Conservation (phyloP, 2,329 filamentous ascomycete genomes). For the Lachnellula arida region DNA sequence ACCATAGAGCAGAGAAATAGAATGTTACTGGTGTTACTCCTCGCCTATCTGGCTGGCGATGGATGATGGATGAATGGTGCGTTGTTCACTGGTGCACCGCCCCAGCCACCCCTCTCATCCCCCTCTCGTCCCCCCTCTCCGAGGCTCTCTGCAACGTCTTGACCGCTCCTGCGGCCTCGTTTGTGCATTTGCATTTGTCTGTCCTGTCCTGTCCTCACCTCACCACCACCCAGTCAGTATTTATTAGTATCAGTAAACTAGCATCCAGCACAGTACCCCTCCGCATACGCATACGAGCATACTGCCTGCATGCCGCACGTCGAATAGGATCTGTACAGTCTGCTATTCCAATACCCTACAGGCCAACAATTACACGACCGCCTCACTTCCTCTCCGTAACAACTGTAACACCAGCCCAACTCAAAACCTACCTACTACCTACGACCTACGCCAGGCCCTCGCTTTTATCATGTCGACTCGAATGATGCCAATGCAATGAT, state of each 20-base stretch:
- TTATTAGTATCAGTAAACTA: background rate
- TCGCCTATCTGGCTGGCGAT: conserved; percentile 1
- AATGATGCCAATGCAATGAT: conserved; percentile 25
- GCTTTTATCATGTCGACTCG: background rate
- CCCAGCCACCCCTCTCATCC: conserved; percentile 2
- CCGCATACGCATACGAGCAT: no score
- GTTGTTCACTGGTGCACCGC: conserved; percentile 9
- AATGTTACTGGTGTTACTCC: no score
- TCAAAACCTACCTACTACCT: background rate
- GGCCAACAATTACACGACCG: conserved; percentile 20
- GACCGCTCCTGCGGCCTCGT: conserved; percentile 9
- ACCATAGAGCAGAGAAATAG: no score
- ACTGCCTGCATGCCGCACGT: background rate
- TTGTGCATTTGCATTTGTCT: background rate
- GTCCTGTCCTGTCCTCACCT: background rate
- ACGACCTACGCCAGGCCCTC: background rate
- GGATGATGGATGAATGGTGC: conserved; percentile 1
- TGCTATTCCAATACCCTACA: conserved; percentile 7
- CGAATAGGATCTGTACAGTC: background rate
- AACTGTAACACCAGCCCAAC: background rate
- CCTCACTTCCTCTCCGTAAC: conserved; percentile 7
- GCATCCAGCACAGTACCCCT: background rate
- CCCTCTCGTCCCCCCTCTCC: background rate
- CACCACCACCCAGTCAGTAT: background rate
- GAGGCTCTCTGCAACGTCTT: background rate